Conservation (phyloP, 768 basidiomycete genomes). For the Nidularia pulvinata region DNA sequence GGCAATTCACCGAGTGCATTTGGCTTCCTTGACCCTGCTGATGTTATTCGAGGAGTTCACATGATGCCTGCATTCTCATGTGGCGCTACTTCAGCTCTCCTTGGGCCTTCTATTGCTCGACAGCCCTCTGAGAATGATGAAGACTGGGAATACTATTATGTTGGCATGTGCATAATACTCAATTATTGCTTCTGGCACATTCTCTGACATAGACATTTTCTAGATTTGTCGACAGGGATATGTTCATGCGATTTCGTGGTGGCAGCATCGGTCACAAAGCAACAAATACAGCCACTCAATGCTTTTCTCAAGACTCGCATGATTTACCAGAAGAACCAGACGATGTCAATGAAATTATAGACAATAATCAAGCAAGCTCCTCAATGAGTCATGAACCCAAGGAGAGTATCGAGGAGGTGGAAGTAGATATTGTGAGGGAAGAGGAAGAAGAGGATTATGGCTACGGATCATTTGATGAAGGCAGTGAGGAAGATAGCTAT, state of each 20-base stretch:
- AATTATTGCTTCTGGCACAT: neutral
- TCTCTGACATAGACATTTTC: conserved; percentile 1
- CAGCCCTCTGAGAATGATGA: conserved; percentile 5
- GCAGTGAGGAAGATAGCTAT: neutral
- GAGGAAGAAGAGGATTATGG: neutral
- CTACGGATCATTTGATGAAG: neutral
- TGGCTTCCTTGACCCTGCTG: conserved; percentile 43
- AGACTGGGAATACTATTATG: conserved; percentile 32
- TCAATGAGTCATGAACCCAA: neutral
- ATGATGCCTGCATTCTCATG: conserved; percentile 36
- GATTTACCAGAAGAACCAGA: conserved; percentile 2
- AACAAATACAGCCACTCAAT: neutral
- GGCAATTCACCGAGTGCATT: conserved; percentile 25
- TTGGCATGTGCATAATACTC: conserved; percentile 28
- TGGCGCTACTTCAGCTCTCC: conserved; percentile 9
- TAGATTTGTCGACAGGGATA: conserved; percentile 31
- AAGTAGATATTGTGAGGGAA: neutral
- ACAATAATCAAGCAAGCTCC: neutral
- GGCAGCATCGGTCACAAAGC: conserved; percentile 26
- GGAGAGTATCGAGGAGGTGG: neutral
- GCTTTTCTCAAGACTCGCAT: neutral
- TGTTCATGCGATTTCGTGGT: conserved; percentile 27
- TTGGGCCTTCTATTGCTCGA: conserved; percentile 10
- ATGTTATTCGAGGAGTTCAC: conserved; percentile 35
- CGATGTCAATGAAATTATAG: conserved; percentile 1